These are phyloP conservation scores for Malus orientalis DNA, from an alignment of 306 rosid species.

Conservation along the genomic window DNA sequence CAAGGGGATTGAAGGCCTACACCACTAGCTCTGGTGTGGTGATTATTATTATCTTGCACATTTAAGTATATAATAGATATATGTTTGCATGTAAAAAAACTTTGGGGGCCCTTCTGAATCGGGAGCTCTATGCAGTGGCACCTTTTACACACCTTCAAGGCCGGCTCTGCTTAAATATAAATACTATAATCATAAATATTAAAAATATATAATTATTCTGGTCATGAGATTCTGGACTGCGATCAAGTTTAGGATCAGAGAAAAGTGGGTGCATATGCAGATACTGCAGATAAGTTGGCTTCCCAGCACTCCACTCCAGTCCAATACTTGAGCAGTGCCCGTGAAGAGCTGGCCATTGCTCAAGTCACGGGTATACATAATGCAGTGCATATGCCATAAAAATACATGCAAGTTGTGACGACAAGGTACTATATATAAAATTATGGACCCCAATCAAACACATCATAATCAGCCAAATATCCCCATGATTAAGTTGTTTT, in stretches of 20 bases:
- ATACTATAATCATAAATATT: no score
- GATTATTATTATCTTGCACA: no score
- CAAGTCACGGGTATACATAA: conserved; percentile 2
- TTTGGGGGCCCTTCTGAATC: no score
- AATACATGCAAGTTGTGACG: not conserved
- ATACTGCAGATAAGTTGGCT: not conserved
- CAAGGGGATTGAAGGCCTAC: no score
- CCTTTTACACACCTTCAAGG: no score
- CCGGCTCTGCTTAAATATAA: no score
- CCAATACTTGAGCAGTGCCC: not conserved
- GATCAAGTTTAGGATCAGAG: not conserved
- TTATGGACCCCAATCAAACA: conserved; percentile 3
- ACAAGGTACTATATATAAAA: not conserved
- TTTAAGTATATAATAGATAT: no score
- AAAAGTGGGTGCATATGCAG: not conserved
- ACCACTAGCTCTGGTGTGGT: no score
- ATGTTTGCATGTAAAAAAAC: no score
- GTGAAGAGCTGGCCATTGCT: conserved; percentile 2
- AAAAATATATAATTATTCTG: no score
- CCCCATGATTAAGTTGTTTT: not conserved
- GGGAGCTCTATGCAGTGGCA: no score
- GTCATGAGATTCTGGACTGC: not conserved
- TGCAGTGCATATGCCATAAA: not conserved
- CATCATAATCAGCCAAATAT: not conserved
- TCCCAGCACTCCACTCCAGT: not conserved